Conservation (phyloP, 306 rosid species). For the Carpinus viminea region DNA sequence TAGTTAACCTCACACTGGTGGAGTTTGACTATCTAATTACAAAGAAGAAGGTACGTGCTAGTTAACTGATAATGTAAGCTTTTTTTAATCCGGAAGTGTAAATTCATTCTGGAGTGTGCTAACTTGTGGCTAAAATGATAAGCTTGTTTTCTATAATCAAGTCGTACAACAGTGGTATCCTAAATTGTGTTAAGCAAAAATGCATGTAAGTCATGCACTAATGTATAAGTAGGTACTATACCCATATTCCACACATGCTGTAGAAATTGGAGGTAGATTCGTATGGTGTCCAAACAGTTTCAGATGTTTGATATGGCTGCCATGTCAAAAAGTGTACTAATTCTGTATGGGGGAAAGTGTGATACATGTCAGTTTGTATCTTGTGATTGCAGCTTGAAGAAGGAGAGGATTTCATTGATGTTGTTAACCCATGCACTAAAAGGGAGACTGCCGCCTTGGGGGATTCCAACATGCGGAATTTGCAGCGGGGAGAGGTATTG, state of each 20-base stretch:
- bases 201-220: neutral
- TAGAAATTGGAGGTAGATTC: neutral
- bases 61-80: neutral
- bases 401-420: constrained; percentile 80
- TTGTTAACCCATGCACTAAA: constrained; percentile 74
- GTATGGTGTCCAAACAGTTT: neutral
- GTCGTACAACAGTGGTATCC: neutral
- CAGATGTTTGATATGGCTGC: neutral
- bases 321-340: neutral
- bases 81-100: constrained; percentile 15
- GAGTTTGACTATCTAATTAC: constrained; percentile 88
- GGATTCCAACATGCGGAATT: constrained; percentile 80
- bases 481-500: constrained; percentile 72
- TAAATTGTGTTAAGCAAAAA: neutral
- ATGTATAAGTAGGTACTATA: neutral
- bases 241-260: neutral
- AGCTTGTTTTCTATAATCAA: neutral
- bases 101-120: neutral
- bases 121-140: neutral
- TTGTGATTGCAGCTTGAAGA: constrained; percentile 79
- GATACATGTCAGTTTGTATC: neutral
- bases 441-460: constrained; percentile 76
- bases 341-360: neutral
- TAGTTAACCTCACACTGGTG: constrained; percentile 66
- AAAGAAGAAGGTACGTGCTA: constrained; percentile 78